Evolutionary conservation across 2,329 filamentous ascomycete genomes (phyloP), one percentile per base, ranked within the genome.

Genomic region (Colletotrichum costaricense): DNA sequence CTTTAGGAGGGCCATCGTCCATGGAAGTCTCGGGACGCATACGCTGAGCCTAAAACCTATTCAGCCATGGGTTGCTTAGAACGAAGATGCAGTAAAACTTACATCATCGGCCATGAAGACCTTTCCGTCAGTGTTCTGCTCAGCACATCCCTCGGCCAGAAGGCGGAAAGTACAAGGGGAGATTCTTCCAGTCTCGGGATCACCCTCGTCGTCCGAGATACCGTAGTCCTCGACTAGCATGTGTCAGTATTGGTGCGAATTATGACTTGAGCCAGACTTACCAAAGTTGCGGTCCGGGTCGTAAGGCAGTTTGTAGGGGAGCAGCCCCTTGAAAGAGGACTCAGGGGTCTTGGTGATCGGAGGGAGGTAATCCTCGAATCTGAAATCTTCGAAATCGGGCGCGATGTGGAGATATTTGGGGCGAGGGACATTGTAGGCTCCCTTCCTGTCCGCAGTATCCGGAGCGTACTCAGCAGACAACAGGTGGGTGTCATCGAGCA

Each of bases 181-280:
- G 33, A 88, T 83, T 1, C 81, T 81, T 1, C 79, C 81, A 4
- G 79, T 76, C 4, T 79, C 75, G 0, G 80, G 78, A 26, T 81
- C 80, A 2, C 83, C 85, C 69, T 88, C 86, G 24, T 82, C 79
- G 63, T 86, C 84, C 0, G 80, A 83, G 22, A 85, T 78, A 38
- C 81, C 80, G 42, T 76, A 76, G 11, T 76, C 74, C 9, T 74
- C 70, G 2, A 14, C 72, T 65, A 16, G 2, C 2, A 38, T 2
- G 16, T 16, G 12, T 71, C 54, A 69, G 55, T 14, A 57, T 26
- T 2, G 35, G 49, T 28, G 1, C 16, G 52, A 26, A n/a, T 16
- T 4, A n/a, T 8, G 19, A n/a, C 14, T 24, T 1, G 62, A 19
- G 19, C 4, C 16, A 26, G 30, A 9, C 56, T 62, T 52, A 73